A percentile compares a stretch with the other conserved stretches of the same genome.
These are phyloP conservation scores for Leccinum aurantiacum DNA, from an alignment of 768 basidiomycete genomes.

Conservation along the genomic window DNA sequence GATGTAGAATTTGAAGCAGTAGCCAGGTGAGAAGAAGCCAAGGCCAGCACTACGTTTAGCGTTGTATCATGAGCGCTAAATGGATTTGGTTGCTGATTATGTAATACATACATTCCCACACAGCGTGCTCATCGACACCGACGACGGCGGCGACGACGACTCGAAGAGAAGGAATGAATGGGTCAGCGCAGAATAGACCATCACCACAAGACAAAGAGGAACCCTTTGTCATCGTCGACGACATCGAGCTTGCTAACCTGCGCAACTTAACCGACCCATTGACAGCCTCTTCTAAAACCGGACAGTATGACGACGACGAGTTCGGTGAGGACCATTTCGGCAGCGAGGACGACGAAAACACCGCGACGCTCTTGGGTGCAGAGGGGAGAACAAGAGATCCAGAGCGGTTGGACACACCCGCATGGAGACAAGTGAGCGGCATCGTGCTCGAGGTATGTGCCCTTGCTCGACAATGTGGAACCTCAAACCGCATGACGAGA, in stretches of 20 bases:
- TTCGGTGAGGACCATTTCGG: conserved; percentile 12
- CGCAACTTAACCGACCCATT: conserved; percentile 26
- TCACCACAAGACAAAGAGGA: background rate
- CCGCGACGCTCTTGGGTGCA: conserved; percentile 43
- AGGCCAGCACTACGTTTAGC: conserved; percentile 26
- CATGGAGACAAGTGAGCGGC: conserved; percentile 57
- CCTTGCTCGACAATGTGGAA: background rate
- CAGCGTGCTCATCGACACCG: conserved; percentile 8
- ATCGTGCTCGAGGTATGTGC: conserved; percentile 71
- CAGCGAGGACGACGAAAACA: conserved; percentile 39
- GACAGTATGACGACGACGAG: conserved; percentile 32
- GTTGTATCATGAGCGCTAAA: conserved; percentile 30
- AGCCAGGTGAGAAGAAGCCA: conserved; percentile 26
- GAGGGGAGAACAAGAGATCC: conserved; percentile 29
- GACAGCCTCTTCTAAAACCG: conserved; percentile 15
- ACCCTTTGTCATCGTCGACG: background rate
- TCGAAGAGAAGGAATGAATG: conserved; percentile 10
- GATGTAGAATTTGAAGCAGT: conserved; percentile 18
- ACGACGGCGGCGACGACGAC: conserved; percentile 1
- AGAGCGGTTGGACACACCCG: conserved; percentile 22
- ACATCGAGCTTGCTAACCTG: conserved; percentile 37
- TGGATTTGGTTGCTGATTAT: conserved; percentile 31
- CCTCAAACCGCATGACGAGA: conserved; percentile 5
- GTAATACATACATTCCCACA: conserved; percentile 28
- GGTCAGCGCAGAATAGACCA: conserved; percentile 1